These are phyloP conservation scores for Myotisia sp. DNA, from an alignment of 2,329 filamentous ascomycete genomes.

Conservation along the genomic window DNA sequence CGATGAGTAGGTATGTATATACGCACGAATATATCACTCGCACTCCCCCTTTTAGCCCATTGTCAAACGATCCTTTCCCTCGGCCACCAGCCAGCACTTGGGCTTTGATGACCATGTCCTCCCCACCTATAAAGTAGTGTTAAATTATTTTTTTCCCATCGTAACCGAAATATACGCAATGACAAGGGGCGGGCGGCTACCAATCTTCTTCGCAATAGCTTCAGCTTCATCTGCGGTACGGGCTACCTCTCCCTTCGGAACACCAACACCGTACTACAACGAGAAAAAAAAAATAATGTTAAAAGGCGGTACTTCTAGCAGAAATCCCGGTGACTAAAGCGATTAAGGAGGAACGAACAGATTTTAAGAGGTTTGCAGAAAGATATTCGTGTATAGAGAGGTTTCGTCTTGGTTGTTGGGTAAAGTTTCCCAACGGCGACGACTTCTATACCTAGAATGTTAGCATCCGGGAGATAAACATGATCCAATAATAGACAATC, in stretches of 20 bases:
- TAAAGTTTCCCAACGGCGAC: slow-evolving; percentile 39
- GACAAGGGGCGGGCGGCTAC: too few relatives aligned
- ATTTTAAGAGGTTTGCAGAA: slow-evolving; percentile 76
- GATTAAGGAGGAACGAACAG: slow-evolving; percentile 29
- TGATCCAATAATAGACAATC: too few relatives aligned
- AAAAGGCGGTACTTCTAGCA: background rate
- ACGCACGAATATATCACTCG: slow-evolving; percentile 89
- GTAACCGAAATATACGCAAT: too few relatives aligned
- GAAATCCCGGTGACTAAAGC: slow-evolving; percentile 4
- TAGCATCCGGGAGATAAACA: slow-evolving; percentile 35
- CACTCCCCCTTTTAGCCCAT: slow-evolving; percentile 96
- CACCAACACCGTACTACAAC: slow-evolving; percentile 75
- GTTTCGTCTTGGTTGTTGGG: slow-evolving; percentile 66
- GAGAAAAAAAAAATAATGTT: background rate
- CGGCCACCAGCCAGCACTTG: slow-evolving; percentile 95
- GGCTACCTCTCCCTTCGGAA: slow-evolving; percentile 80
- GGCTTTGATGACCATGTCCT: slow-evolving; percentile 99
- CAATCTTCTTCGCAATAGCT: slow-evolving; percentile 76
- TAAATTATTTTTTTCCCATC: too few relatives aligned
- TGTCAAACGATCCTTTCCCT: slow-evolving; percentile 96
- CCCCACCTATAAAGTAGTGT: slow-evolving; percentile 45
- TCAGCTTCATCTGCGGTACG: slow-evolving; percentile 75
- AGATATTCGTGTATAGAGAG: slow-evolving; percentile 98
- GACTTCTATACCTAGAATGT: slow-evolving; percentile 36
- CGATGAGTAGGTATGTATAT: slow-evolving; percentile 2